phyloP scores from a whole-genome alignment of 2,329 filamentous ascomycete genomes.

The Pleoardoris graminearum region DNA sequence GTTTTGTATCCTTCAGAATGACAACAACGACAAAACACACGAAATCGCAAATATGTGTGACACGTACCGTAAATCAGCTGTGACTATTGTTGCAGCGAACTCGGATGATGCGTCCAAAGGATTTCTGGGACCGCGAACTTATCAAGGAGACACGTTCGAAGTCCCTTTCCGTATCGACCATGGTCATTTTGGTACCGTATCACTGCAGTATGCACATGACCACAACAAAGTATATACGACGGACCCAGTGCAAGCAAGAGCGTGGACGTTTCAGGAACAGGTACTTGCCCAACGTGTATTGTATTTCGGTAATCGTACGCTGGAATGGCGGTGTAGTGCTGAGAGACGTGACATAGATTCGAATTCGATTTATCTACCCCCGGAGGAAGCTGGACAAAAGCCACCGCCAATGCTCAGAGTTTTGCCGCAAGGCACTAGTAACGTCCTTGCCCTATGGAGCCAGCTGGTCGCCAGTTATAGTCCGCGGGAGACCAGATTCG shows the following conservation, averaged over 20 bases:
- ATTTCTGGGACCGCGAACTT: neutral
- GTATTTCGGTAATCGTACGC: neutral
- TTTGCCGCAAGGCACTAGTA: neutral
- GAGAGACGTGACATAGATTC: neutral
- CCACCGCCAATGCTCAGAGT: neutral
- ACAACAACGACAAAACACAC: conserved; percentile 50
- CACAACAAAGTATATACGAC: neutral
- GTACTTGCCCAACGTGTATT: neutral
- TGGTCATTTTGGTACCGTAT: neutral
- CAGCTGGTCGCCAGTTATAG: neutral
- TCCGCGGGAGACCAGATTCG: neutral
- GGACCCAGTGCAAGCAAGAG: neutral
- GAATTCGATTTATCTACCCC: neutral
- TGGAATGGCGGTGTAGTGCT: neutral
- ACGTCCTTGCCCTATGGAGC: neutral
- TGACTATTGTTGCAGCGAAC: conserved; percentile 4
- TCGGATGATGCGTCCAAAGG: neutral
- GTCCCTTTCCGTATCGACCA: neutral
- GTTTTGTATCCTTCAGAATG: conserved; percentile 2
- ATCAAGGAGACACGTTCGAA: neutral
- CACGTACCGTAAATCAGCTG: neutral
- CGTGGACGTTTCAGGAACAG: neutral
- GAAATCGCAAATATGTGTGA: conserved; percentile 26
- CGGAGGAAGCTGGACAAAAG: neutral
- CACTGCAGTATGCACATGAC: neutral